Conservation (phyloP, 2,329 filamentous ascomycete genomes). For the Ophidiomyces ophidiicola region DNA sequence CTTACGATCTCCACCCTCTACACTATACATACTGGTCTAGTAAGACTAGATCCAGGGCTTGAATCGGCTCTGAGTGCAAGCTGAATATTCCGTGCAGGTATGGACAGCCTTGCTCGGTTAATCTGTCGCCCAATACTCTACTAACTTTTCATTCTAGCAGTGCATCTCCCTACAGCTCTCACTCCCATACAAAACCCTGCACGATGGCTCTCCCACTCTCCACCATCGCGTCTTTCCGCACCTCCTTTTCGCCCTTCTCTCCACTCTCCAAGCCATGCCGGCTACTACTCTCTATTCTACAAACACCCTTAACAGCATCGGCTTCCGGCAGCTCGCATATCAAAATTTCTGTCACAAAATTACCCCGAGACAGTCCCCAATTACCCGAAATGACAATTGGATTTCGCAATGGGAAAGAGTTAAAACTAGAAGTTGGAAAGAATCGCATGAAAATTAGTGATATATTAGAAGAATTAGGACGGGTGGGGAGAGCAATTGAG, state of each 20-base stretch:
- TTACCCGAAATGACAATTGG: slow-evolving; percentile 61
- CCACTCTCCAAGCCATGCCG: slow-evolving; percentile 67
- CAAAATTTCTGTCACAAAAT: slow-evolving; percentile 62
- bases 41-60: no score
- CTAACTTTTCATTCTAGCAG: no score
- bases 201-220: slow-evolving; percentile 30
- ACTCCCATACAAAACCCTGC: slow-evolving; percentile 6
- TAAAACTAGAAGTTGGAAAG: slow-evolving; percentile 68
- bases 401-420: slow-evolving; percentile 92
- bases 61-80: no score
- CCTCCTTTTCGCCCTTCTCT: slow-evolving; percentile 88
- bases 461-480: slow-evolving; percentile 75
- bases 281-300: slow-evolving; percentile 75
- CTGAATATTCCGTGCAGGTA: no score
- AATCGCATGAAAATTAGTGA: slow-evolving; percentile 71
- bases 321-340: slow-evolving; percentile 63
- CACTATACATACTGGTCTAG: no score
- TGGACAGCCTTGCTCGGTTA: no score
- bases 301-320: slow-evolving; percentile 65
- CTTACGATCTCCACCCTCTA: no score
- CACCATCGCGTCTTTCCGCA: slow-evolving; percentile 58
- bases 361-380: slow-evolving; percentile 58
- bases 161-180: neutral
- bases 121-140: no score
- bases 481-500: slow-evolving; percentile 71